Conservation (phyloP, 2,329 filamentous ascomycete species). For the Anisogramma anomala region DNA sequence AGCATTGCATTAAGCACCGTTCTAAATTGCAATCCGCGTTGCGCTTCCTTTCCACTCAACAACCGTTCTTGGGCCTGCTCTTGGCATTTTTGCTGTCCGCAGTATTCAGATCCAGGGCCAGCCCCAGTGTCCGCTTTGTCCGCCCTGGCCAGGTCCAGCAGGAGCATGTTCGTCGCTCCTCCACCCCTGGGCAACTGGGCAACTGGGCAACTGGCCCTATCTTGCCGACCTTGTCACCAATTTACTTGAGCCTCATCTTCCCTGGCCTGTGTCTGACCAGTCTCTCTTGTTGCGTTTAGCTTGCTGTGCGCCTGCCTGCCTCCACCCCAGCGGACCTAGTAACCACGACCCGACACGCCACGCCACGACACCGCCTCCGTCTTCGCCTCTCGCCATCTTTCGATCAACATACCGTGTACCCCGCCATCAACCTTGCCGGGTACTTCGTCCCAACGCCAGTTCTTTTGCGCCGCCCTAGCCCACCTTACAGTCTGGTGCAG, state of each 20-base stretch:
- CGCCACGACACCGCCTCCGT: neutral
- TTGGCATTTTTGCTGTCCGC: neutral
- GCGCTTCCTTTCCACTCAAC: neutral
- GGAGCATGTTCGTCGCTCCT: slow-evolving; percentile 12
- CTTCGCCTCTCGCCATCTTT: slow-evolving; percentile 3
- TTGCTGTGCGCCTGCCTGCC: neutral
- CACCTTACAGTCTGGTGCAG: slow-evolving; percentile 2
- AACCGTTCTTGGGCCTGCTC: neutral
- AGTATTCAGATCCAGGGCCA: neutral
- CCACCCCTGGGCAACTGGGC: slow-evolving; percentile 1
- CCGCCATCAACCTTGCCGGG: slow-evolving; percentile 5
- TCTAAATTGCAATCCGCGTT: too few species aligned
- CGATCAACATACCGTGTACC: slow-evolving; percentile 5
- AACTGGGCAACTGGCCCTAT: slow-evolving; percentile 3
- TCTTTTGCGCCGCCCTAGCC: slow-evolving; percentile 5
- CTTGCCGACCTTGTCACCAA: neutral
- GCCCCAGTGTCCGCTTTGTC: slow-evolving; percentile 1
- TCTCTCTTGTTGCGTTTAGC: neutral
- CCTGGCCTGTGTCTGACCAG: slow-evolving; percentile 7
- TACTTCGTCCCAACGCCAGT: neutral
- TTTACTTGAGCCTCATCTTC: slow-evolving; percentile 8
- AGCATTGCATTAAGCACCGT: too few species aligned
- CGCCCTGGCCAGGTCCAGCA: slow-evolving; percentile 9
- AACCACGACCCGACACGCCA: neutral
- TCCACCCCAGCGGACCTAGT: neutral